Base-by-base conservation (phyloP, 225 moss, liverwort and hornwort species). In the Rhytidiadelphus loreus region DNA sequence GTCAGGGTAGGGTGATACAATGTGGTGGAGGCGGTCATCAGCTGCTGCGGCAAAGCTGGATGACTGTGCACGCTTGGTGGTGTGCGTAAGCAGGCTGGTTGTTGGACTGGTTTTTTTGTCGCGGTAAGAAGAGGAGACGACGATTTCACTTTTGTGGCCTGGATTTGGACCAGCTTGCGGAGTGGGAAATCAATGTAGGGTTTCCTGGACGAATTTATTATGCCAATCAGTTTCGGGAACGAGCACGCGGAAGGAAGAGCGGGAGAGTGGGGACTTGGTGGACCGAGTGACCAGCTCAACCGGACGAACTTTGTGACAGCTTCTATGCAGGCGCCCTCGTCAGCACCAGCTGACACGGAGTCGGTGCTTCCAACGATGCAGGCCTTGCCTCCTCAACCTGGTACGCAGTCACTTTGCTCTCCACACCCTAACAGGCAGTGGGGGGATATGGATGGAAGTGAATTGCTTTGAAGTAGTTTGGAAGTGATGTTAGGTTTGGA, bases 301-400 rank as follows among this genome's bases (percentile, higher is more conserved):
- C 85, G 72, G 69, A 79, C 84, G 41, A 91, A 90, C 88, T 93
- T 91, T 61, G 87, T 39, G 80, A 81, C 88, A 84, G 88, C 71
- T 79, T 91, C 92, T 82, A 94, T 92, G 92, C 93, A 94, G 94
- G 95, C 89, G 86, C 90, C 92, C 87, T 94, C 91, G 82, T 86
- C 93, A 70, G 87, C 90, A 75, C 89, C 93, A 87, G 90, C 94
- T 93, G 94, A 93, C 86, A 59, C 93, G 13, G 89, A 92, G 88
- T 88, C 94, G 60, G 92, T 77, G 86, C 92, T 92, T 92, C 92
- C 93, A 89, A 94, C 93, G 91, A 94, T 95, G 92, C 95, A 94
- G 92, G 92, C 92, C 90, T 88, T 95, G 91, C 93, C 94, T 88
- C 89, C 93, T 83, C 93, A 91, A 86, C 89, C 94, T 87, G 95